phyloP scores from a whole-genome alignment of 1,284 basidiomycete genomes.

The Sporisorium scitamineum region DNA sequence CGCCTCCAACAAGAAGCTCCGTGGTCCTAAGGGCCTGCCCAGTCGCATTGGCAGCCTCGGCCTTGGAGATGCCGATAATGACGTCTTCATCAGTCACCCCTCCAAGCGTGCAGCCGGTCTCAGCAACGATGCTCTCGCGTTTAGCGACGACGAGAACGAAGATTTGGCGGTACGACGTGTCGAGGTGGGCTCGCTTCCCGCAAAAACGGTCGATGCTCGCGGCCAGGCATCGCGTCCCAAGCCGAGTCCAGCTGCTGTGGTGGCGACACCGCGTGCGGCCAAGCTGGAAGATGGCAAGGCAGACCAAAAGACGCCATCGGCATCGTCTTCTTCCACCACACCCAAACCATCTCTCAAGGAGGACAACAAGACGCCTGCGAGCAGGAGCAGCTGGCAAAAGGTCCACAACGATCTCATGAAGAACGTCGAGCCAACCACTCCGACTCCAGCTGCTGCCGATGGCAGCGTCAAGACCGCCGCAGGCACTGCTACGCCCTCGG shows the following conservation, averaged over 20 bases:
- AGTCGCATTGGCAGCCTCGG: constrained; percentile 50
- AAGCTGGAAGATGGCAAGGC: constrained; percentile 25
- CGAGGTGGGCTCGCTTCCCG: constrained; percentile 38
- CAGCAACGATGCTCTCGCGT: constrained; percentile 50
- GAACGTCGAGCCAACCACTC: constrained; percentile 43
- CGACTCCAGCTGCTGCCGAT: constrained; percentile 22
- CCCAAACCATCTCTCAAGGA: constrained; percentile 16
- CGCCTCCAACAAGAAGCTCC: constrained; percentile 50
- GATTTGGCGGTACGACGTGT: constrained; percentile 49
- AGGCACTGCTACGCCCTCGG: constrained; percentile 23
- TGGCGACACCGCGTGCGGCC: constrained; percentile 16
- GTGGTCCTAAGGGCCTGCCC: constrained; percentile 38
- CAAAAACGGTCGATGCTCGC: constrained; percentile 31
- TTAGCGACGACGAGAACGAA: constrained; percentile 51
- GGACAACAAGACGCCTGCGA: constrained; percentile 22
- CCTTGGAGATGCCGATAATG: constrained; percentile 33
- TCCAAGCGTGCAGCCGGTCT: constrained; percentile 49
- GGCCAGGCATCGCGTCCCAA: constrained; percentile 35
- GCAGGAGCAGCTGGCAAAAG: constrained; percentile 50
- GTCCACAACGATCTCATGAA: constrained; percentile 53
- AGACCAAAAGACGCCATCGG: constrained; percentile 31
- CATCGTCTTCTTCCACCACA: constrained; percentile 11
- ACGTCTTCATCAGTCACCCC: constrained; percentile 42
- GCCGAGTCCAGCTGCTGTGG: constrained; percentile 16
- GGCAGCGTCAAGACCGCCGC: constrained; percentile 23